Evolutionary conservation across 306 rosid genomes (phyloP), one percentile per base, ranked within the genome.

Genomic region (Prosopis cineraria): DNA sequence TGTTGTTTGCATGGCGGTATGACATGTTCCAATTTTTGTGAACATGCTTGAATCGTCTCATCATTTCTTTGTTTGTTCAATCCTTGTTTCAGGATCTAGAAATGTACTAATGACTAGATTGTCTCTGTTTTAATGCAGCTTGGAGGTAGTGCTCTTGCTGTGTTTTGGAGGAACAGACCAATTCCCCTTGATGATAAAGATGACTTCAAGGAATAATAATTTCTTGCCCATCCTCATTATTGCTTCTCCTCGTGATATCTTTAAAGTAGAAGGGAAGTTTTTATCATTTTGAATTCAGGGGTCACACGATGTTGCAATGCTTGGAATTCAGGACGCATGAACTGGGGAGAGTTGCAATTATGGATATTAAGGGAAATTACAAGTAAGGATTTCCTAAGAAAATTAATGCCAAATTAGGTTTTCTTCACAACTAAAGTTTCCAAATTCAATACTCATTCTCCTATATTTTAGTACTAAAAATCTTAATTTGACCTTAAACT

Each of bases 1-100:
- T 7, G 98, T 95, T 62, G 96, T 95, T 71, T 95, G 97, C 76
- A 92, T 95, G 98, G 98, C 98, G 66, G 98, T 95, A 88, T 0
- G 79, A 52, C 70, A 72, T 58, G 36, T 58, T 59, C 20, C 66
- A 13, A 4, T 72, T 68, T 60, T 34, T 58, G 48, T 66, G 24
- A 72, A 66, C 41, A 58, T 30, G 17, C 76, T 62, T 22, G 17
- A 22, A 63, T 24, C 47, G 47, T 71, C 70, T 68, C 22, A 36
- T 11, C 2, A 34, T 80, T 77, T 45, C 29, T 9, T 20, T 33
- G 78, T 76, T 36, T 29, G 9, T 7, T 80, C 20, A 10, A 72
- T 70, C 50, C 34, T 44, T 75, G 72, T 43, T 17, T 65, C 76
- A 36, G 71, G 36, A 33, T 50, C 76, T 68, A 4, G 9, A 33